These are phyloP conservation scores for Dactylorhiza incarnata DNA, from an alignment of 106 monocot species.

Conservation along the genomic window DNA sequence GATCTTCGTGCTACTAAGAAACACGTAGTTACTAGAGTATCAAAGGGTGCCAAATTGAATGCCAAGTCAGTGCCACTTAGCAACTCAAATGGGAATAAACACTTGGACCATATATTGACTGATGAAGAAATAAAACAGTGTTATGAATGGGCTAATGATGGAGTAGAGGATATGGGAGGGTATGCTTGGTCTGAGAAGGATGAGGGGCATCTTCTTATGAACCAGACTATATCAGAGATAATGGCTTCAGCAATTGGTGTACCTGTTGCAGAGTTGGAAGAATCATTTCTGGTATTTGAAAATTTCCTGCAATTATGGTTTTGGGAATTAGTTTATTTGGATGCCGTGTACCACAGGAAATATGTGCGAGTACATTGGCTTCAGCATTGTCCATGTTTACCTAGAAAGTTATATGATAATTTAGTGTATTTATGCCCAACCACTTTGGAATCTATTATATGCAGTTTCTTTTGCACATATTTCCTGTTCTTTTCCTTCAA, in stretches of 20 bases:
- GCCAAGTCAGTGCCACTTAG: neutral
- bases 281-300: neutral
- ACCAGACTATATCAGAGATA: neutral
- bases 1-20: neutral
- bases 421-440: too few species aligned
- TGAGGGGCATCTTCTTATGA: neutral
- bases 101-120: too few species aligned
- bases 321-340: too few species aligned
- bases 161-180: constrained; percentile 1
- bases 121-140: neutral
- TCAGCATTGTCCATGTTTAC: too few species aligned
- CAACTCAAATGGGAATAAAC: too few species aligned
- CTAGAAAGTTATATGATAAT: too few species aligned
- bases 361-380: too few species aligned
- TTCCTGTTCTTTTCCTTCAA: too few species aligned
- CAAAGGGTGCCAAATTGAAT: neutral
- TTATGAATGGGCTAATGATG: constrained; percentile 6
- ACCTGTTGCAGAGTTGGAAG: neutral
- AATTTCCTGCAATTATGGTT: neutral
- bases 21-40: neutral
- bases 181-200: neutral
- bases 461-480: too few species aligned
- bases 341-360: too few species aligned
- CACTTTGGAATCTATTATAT: too few species aligned
- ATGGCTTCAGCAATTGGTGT: constrained; percentile 1